These are phyloP conservation scores for Sclerotiophoma versabilis DNA, from an alignment of 2,329 filamentous ascomycete species.

Conservation along the genomic window DNA sequence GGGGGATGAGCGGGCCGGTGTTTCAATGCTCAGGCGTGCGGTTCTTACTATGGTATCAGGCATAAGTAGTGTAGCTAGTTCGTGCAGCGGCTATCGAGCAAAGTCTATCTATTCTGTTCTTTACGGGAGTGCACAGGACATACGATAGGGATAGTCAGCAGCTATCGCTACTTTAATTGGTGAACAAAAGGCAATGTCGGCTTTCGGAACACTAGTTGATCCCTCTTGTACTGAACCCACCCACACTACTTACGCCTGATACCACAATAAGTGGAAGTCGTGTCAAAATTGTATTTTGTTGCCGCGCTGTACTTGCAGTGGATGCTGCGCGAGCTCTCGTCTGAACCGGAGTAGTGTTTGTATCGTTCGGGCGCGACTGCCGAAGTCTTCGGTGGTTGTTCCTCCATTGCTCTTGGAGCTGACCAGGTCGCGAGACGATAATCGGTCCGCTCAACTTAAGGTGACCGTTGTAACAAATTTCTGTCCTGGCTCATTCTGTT, in stretches of 20 bases:
- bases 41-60: too few species aligned
- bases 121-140: too few species aligned
- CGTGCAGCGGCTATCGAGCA: too few species aligned
- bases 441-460: neutral
- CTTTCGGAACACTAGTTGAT: too few species aligned
- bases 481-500: neutral
- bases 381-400: neutral
- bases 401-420: neutral
- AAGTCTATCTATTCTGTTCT: too few species aligned
- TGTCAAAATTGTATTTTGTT: neutral
- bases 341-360: neutral
- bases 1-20: neutral
- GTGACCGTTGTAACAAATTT: neutral
- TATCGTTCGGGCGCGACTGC: neutral
- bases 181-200: too few species aligned
- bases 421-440: neutral
- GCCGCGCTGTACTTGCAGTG: neutral
- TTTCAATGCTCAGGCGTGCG: neutral
- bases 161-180: too few species aligned
- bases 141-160: too few species aligned
- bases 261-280: too few species aligned
- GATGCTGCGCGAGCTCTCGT: neutral
- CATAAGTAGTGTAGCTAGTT: too few species aligned
- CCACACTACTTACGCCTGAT: too few species aligned
- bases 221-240: too few species aligned